phyloP scores from a whole-genome alignment of 2,329 filamentous ascomycete genomes.

The Colletotrichum cuscutae region DNA sequence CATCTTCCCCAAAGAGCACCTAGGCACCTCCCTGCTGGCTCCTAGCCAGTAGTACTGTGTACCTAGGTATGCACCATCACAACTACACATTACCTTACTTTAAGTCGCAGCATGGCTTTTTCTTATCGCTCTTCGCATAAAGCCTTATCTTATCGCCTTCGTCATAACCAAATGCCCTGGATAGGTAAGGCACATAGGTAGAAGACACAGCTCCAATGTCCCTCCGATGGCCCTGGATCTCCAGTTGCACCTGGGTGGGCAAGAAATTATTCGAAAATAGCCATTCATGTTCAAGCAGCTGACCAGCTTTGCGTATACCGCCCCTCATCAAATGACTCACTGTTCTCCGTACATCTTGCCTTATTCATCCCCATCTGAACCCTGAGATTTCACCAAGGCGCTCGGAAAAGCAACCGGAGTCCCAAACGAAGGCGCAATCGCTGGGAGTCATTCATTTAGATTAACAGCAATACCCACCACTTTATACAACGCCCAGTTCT shows the following conservation, averaged over 20 bases:
- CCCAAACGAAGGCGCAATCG: slow-evolving; percentile 10
- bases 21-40: neutral
- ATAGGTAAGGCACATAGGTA: no score
- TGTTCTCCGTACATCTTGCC: neutral
- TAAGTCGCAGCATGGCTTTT: neutral
- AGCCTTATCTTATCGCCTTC: neutral
- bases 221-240: neutral
- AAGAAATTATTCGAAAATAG: neutral
- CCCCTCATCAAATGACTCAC: slow-evolving; percentile 18
- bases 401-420: neutral
- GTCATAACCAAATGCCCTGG: neutral
- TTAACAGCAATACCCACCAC: neutral
- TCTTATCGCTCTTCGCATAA: neutral
- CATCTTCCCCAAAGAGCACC: neutral
- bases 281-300: neutral
- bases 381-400: neutral
- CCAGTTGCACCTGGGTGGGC: neutral
- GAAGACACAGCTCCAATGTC: neutral
- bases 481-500: neutral
- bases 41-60: neutral
- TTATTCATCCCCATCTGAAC: neutral
- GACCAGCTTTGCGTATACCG: neutral
- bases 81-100: neutral
- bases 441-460: neutral
- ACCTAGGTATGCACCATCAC: no score